Conservation (phyloP, 257 asterid species). For the Solanum commersonii region DNA sequence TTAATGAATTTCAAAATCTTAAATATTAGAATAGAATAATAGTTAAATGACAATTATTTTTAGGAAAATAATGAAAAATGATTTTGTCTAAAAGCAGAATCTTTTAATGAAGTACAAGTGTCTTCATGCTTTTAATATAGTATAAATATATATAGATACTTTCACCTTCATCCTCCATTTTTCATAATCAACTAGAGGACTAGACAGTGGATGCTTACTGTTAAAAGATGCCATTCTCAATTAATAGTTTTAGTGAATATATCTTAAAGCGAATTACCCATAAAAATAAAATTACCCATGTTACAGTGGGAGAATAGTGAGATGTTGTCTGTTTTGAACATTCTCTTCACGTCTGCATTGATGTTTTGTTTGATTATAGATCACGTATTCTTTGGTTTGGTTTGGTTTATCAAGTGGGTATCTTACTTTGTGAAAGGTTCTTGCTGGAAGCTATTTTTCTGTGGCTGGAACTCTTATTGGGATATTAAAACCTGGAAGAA, state of each 20-base stretch:
- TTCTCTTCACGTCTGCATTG: not conserved
- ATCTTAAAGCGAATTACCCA: not conserved
- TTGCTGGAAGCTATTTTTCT: conserved; percentile 95
- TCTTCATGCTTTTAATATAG: not conserved
- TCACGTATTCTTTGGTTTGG: not conserved
- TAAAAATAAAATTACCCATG: not conserved
- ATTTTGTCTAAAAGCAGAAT: not conserved
- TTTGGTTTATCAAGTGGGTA: not conserved
- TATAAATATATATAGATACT: not conserved
- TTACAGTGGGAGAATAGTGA: not conserved
- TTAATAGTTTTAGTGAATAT: not conserved
- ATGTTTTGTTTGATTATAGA: not conserved
- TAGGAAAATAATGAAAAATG: not conserved
- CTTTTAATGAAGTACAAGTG: not conserved
- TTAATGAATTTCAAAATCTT: too few relatives aligned
- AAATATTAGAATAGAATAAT: not conserved
- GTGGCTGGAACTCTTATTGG: conserved; percentile 90
- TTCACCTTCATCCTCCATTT: not conserved
- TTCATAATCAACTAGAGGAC: not conserved
- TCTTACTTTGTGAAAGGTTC: conserved; percentile 45
- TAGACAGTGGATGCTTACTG: not conserved
- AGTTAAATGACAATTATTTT: not conserved
- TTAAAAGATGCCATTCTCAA: not conserved
- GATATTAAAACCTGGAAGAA: conserved; percentile 77
- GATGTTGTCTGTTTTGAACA: not conserved